Evolutionary conservation across 73 alveolate genomes (phyloP).

Genomic region (Urostyla sp.): DNA sequence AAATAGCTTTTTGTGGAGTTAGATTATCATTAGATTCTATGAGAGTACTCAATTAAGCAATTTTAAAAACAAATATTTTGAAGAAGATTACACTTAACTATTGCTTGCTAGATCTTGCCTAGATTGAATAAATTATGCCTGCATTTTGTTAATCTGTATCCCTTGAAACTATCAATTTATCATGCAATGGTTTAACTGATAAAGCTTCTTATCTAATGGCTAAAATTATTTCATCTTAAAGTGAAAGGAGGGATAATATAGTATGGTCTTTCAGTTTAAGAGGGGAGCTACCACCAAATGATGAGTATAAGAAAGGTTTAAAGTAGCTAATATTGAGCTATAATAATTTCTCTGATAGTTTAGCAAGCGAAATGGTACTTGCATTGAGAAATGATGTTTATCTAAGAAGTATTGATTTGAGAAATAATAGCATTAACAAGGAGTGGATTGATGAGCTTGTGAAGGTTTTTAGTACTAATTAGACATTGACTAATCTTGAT

Average conservation of each 20-base stretch:
- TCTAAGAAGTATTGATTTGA: constrained; percentile 76
- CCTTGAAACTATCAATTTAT: constrained; percentile 62
- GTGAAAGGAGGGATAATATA: constrained; percentile 80
- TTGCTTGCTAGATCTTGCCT: constrained; percentile 3
- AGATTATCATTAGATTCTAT: constrained; percentile 31
- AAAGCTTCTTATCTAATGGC: constrained; percentile 66
- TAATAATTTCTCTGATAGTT: constrained; percentile 64
- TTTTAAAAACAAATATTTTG: not conserved
- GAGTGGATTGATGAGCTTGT: constrained; percentile 62
- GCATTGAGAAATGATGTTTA: constrained; percentile 72
- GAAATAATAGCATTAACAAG: constrained; percentile 61
- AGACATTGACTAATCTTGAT: constrained; percentile 70
- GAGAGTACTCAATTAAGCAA: not conserved
- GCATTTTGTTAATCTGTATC: constrained; percentile 7
- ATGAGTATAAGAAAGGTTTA: constrained; percentile 73
- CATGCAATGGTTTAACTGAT: constrained; percentile 73
- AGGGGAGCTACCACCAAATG: constrained; percentile 74
- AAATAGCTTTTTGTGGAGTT: constrained; percentile 29
- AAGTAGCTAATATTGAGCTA: constrained; percentile 61
- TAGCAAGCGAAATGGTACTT: constrained; percentile 63
- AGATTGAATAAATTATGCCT: constrained; percentile 46
- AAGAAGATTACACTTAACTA: not conserved
- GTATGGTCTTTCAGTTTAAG: constrained; percentile 77
- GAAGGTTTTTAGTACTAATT: constrained; percentile 67
- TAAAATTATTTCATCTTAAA: constrained; percentile 69